Conservation (phyloP, 768 basidiomycete species). For the Clitopilus hobsonii region DNA sequence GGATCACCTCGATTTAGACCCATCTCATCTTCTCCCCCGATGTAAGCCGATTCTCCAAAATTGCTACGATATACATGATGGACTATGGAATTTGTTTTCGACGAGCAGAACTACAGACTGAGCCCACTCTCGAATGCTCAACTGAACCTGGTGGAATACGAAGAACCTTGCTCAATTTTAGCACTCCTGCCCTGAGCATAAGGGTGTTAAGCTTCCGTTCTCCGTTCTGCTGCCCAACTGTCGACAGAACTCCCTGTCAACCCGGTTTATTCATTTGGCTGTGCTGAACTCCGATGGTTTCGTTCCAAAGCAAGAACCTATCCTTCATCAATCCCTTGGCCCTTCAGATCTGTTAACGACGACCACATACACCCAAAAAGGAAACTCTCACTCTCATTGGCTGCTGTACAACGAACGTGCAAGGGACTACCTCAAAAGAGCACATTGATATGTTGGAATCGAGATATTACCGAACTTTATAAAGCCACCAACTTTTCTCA, state of each 20-base stretch:
- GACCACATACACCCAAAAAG: constrained; percentile 6
- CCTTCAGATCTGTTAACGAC: not conserved
- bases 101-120: no score
- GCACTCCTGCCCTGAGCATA: not conserved
- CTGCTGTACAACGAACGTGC: constrained; percentile 26
- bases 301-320: not conserved
- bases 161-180: no score
- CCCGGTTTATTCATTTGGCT: not conserved
- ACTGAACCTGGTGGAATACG: no score
- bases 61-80: not conserved
- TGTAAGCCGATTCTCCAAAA: not conserved
- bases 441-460: constrained; percentile 6
- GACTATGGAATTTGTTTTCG: no score
- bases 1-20: not conserved
- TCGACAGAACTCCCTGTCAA: not conserved
- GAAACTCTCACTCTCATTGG: constrained; percentile 22
- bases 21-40: no score
- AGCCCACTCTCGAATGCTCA: no score
- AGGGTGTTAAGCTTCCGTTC: not conserved
- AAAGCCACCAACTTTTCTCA: not conserved
- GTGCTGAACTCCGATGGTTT: not conserved
- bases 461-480: not conserved
- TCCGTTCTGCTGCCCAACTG: not conserved
- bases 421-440: constrained; percentile 5
- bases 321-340: not conserved